phyloP scores from a whole-genome alignment of 352 stramenopile species.

The Pythium apleroticum region DNA sequence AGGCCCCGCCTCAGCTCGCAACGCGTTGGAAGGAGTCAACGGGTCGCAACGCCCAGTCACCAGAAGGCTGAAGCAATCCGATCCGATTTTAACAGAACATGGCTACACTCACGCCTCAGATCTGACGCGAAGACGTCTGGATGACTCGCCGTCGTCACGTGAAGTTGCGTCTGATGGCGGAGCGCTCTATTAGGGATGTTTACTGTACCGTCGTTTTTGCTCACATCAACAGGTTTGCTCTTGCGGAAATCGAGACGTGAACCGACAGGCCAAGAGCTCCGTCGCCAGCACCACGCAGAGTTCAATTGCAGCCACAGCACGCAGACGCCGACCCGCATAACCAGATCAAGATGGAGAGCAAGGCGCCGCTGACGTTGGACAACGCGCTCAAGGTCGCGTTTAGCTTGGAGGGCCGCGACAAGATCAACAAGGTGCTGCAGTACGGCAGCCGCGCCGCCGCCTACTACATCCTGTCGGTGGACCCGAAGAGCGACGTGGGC shows the following conservation, averaged over 20 bases:
- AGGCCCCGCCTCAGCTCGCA: conserved; percentile 22
- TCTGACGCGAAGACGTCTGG: conserved; percentile 4
- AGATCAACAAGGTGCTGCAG: conserved; percentile 90
- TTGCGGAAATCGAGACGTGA: conserved; percentile 23
- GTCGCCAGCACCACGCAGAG: not conserved
- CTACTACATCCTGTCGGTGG: conserved; percentile 73
- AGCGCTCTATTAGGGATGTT: conserved; percentile 23
- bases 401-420: conserved; percentile 82
- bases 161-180: not conserved
- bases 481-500: conserved; percentile 82
- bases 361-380: conserved; percentile 66
- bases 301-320: not conserved
- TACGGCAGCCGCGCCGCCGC: conserved; percentile 80
- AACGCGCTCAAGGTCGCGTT: conserved; percentile 65
- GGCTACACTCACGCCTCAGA: conserved; percentile 5
- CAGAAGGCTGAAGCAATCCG: not conserved
- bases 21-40: conserved; percentile 24
- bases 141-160: conserved; percentile 15
- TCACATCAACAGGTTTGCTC: conserved; percentile 37
- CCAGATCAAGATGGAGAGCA: conserved; percentile 34
- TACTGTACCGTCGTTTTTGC: conserved; percentile 32
- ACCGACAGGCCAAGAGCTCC: conserved; percentile 1
- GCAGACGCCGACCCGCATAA: conserved; percentile 1
- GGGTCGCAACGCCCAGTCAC: not conserved
- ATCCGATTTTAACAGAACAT: not conserved